These are phyloP conservation scores for Eucalyptus regnans DNA, from an alignment of 345 rosid species.

Conservation along the genomic window DNA sequence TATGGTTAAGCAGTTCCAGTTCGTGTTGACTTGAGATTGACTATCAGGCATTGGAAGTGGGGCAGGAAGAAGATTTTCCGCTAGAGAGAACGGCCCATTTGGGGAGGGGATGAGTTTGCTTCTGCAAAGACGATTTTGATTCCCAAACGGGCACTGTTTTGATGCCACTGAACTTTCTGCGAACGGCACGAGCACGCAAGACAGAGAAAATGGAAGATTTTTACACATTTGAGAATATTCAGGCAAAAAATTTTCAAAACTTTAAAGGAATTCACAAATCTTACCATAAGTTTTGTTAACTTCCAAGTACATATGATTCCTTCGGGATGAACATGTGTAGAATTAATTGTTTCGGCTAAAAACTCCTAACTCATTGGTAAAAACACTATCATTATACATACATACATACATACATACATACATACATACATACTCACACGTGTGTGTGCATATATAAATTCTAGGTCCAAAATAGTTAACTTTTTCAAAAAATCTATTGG, in stretches of 20 bases:
- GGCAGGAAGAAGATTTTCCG: neutral
- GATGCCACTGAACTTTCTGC: neutral
- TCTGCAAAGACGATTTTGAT: neutral
- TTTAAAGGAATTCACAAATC: neutral
- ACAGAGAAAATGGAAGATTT: neutral
- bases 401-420: too few relatives aligned
- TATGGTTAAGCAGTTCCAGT: neutral
- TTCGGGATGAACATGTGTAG: fast-evolving
- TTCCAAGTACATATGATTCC: neutral
- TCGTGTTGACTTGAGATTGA: neutral
- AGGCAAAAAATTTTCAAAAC: neutral
- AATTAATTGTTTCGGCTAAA: neutral
- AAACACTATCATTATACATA: neutral
- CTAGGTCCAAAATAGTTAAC: neutral
- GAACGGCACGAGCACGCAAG: neutral
- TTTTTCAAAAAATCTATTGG: neutral
- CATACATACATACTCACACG: too few relatives aligned
- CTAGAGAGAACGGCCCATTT: neutral
- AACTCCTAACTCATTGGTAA: neutral
- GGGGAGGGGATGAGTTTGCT: neutral
- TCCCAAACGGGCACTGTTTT: neutral
- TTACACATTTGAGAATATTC: neutral
- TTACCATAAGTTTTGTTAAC: neutral
- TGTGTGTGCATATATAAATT: neutral
- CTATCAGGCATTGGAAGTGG: neutral